These are phyloP conservation scores for Kalaharituber pfeilii DNA, from an alignment of 2,329 filamentous ascomycete species.

Conservation along the genomic window DNA sequence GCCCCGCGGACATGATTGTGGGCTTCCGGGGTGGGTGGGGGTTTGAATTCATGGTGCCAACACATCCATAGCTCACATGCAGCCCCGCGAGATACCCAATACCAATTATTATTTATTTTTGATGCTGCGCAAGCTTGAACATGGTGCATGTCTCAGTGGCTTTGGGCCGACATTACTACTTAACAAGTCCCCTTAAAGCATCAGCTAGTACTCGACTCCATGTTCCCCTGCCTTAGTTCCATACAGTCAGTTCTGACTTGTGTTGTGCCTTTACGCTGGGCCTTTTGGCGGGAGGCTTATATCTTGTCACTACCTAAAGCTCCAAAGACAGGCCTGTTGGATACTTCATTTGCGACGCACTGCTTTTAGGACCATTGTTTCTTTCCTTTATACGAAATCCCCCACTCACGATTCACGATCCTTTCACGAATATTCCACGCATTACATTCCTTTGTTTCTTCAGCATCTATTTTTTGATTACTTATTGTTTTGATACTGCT, in stretches of 20 bases:
- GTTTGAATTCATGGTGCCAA: not conserved
- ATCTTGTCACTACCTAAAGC: not conserved
- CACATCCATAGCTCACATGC: not conserved
- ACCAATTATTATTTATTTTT: not conserved
- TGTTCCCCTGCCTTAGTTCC: not conserved
- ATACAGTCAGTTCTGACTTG: not conserved
- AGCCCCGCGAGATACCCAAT: not conserved
- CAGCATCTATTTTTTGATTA: not conserved
- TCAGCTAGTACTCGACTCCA: no score
- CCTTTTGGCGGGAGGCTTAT: not conserved
- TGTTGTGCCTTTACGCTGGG: not conserved
- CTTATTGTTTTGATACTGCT: not conserved
- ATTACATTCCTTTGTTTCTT: not conserved
- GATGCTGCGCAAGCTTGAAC: not conserved
- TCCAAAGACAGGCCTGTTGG: not conserved
- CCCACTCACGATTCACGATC: not conserved
- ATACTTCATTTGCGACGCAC: not conserved
- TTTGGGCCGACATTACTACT: not conserved
- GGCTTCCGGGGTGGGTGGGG: not conserved
- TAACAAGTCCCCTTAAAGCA: not conserved
- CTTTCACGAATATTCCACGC: not conserved
- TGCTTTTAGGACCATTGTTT: not conserved
- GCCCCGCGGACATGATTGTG: not conserved
- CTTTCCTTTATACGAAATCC: not conserved
- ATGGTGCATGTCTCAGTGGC: not conserved